Evolutionary conservation across 805 yeast genomes (phyloP).

Genomic region (Maudiozyma bulderi): DNA sequence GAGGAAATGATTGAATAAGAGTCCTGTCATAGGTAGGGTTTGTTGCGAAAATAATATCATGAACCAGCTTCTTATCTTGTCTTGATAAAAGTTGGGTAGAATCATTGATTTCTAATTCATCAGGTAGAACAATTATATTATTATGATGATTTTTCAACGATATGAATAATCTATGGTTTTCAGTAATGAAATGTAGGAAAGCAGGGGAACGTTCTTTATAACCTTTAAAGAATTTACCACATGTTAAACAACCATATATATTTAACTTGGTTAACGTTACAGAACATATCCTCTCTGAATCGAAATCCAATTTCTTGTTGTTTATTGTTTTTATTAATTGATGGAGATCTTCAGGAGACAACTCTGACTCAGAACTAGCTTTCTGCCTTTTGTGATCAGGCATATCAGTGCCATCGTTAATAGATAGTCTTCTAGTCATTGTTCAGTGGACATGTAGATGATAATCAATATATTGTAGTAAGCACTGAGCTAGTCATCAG

Average conservation of each 20-base stretch:
- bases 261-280: constrained; percentile 51
- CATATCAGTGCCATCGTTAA: too few relatives aligned
- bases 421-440: too few relatives aligned
- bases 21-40: constrained; percentile 40
- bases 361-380: too few relatives aligned
- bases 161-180: constrained; percentile 56
- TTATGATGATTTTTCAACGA: constrained; percentile 38
- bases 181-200: constrained; percentile 53
- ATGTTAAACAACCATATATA: constrained; percentile 61
- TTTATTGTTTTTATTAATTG: constrained; percentile 6
- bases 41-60: constrained; percentile 44
- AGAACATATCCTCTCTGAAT: constrained; percentile 56
- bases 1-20: constrained; percentile 30
- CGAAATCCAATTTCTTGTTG: constrained; percentile 45
- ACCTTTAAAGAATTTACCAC: constrained; percentile 70
- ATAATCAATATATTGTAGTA: too few relatives aligned
- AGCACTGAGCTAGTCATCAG: too few relatives aligned
- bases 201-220: constrained; percentile 56
- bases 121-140: constrained; percentile 42
- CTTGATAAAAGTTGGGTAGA: too few relatives aligned
- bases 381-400: too few relatives aligned
- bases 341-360: not conserved
- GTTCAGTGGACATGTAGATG: not conserved
- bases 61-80: constrained; percentile 22
- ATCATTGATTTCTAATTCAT: constrained; percentile 27